These are phyloP conservation scores for Aspergillus steynii DNA, from an alignment of 495 filamentous ascomycete species.

Conservation along the genomic window DNA sequence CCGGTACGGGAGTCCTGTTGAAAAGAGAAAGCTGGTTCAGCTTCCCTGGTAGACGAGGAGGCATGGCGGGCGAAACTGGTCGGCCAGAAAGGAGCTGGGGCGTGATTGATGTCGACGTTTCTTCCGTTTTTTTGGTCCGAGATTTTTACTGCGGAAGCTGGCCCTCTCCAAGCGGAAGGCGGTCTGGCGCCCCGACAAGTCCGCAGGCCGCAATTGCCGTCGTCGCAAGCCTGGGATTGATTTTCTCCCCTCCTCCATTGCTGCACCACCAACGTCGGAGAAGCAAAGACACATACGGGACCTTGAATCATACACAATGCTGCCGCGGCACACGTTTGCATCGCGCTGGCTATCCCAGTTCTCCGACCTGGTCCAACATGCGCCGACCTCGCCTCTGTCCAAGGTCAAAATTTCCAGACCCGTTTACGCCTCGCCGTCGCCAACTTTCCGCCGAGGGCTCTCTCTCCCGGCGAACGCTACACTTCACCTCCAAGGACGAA, in stretches of 20 bases:
- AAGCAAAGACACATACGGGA: background rate
- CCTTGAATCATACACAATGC: slow-evolving; percentile 15
- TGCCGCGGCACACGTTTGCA: slow-evolving; percentile 18
- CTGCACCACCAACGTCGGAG: too few species aligned
- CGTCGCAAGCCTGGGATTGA: background rate
- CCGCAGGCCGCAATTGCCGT: background rate
- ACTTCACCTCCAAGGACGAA: background rate
- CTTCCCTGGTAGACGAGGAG: slow-evolving; percentile 37
- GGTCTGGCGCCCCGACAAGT: background rate
- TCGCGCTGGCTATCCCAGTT: slow-evolving; percentile 28
- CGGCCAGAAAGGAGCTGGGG: slow-evolving; percentile 3
- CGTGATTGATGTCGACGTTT: slow-evolving; percentile 15
- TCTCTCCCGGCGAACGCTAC: background rate
- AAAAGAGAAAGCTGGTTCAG: slow-evolving; percentile 32
- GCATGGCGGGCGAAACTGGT: slow-evolving; percentile 29
- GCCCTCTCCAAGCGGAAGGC: background rate
- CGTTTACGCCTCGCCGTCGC: background rate
- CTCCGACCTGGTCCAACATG: slow-evolving; percentile 17
- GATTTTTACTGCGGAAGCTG: slow-evolving; percentile 19
- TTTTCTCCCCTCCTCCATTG: background rate
- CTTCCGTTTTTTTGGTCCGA: slow-evolving; percentile 10
- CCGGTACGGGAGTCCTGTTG: slow-evolving; percentile 22
- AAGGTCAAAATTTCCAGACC: background rate
- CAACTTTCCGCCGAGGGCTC: slow-evolving; percentile 12
- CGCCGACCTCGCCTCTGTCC: slow-evolving; percentile 2